Percentiles rank a stretch among this genome's conserved stretches.
Conservation (phyloP, 306 rosid species). For the Ormosia emarginata region DNA sequence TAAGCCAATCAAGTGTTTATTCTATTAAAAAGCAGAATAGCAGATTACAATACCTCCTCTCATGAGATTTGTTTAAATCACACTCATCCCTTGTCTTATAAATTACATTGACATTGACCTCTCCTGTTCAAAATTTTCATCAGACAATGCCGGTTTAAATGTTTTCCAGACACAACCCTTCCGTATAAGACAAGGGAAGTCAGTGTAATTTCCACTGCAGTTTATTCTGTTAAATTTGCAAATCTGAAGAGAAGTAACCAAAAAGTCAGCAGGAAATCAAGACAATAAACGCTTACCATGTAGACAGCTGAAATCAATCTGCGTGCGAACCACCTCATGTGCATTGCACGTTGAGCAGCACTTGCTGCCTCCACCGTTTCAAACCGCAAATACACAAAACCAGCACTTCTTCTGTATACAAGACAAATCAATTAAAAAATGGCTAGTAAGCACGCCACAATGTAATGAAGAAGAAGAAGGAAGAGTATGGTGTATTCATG, state of each 20-base stretch:
- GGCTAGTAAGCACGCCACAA: neutral
- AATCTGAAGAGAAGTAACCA: neutral
- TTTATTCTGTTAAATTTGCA: neutral
- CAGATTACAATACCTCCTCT: neutral
- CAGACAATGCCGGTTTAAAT: neutral
- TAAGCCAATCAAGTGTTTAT: neutral
- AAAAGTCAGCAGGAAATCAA: neutral
- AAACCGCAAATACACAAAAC: constrained; percentile 82
- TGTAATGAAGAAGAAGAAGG: neutral
- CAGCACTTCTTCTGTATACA: constrained; percentile 76
- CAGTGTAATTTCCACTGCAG: neutral
- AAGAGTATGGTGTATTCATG: neutral
- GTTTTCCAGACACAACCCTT: neutral
- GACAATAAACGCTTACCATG: constrained; percentile 53
- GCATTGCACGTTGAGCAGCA: constrained; percentile 93
- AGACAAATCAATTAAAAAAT: neutral
- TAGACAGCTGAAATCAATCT: constrained; percentile 72
- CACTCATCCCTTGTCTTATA: neutral
- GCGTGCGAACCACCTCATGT: constrained; percentile 94
- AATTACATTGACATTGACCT: neutral
- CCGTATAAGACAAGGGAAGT: neutral
- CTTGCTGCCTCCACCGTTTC: constrained; percentile 77
- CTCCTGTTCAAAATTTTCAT: neutral
- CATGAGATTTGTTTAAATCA: neutral
- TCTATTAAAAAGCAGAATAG: neutral